Conservation (phyloP, 2,329 filamentous ascomycete genomes). For the Colletotrichum aenigma region DNA sequence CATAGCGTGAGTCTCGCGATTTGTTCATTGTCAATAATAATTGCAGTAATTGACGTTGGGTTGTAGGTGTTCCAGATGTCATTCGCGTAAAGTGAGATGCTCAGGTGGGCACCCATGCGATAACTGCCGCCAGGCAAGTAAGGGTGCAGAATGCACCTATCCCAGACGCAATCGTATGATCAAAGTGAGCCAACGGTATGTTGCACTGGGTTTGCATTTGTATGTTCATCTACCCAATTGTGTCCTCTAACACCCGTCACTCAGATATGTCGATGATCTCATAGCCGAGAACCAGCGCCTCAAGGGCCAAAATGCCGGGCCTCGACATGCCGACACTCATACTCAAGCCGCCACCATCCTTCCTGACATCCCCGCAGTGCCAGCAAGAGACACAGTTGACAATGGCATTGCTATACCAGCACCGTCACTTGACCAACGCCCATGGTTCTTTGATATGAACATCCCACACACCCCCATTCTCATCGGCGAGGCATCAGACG, state of each 20-base stretch:
- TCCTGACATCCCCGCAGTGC: neutral
- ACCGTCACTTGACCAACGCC: conserved; percentile 26
- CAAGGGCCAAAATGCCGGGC: conserved; percentile 2
- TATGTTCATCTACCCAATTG: conserved; percentile 17
- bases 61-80: conserved; percentile 34
- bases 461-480: conserved; percentile 36
- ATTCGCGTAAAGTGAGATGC: conserved; percentile 37
- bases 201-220: conserved; percentile 21
- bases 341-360: neutral
- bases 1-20: conserved; percentile 14
- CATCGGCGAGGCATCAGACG: conserved; percentile 39
- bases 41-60: conserved; percentile 1
- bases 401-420: neutral
- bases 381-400: neutral
- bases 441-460: conserved; percentile 39
- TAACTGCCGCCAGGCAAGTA: conserved; percentile 33
- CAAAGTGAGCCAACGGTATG: conserved; percentile 35
- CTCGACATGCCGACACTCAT: neutral
- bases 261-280: conserved; percentile 37
- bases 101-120: conserved; percentile 36
- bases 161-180: conserved; percentile 34
- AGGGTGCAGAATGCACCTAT: conserved; percentile 34
- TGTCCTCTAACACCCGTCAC: neutral
- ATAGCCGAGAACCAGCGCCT: conserved; percentile 36
- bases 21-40: neutral